A percentile compares a stretch with the other conserved stretches of the same genome.
phyloP scores from a whole-genome alignment of 2,329 filamentous ascomycete species.

The Sporothrix protearum region DNA sequence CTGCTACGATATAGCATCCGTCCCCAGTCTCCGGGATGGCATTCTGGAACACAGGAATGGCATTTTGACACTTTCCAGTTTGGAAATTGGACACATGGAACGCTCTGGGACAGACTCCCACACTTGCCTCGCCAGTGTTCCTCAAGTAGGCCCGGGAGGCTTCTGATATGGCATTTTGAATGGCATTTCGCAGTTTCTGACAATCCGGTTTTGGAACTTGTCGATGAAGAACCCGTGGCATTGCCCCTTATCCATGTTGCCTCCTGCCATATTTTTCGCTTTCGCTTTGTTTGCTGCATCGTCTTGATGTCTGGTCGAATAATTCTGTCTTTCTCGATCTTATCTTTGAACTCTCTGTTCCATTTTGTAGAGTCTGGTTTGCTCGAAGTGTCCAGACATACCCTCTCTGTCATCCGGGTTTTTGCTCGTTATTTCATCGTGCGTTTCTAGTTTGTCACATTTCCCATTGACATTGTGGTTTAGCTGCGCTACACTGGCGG shows the following conservation, averaged over 20 bases:
- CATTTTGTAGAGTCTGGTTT: background rate
- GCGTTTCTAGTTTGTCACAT: background rate
- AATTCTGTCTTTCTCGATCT: background rate
- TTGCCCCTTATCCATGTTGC: background rate
- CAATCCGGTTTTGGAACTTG: slow-evolving; percentile 12
- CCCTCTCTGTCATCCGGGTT: background rate
- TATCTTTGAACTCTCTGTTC: background rate
- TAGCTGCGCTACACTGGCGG: background rate
- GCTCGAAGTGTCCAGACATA: background rate
- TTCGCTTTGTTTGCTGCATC: background rate
- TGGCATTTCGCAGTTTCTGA: slow-evolving; percentile 1
- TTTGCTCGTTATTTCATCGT: background rate
- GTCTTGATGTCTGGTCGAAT: too few relatives aligned
- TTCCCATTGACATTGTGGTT: background rate
- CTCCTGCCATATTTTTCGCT: background rate
- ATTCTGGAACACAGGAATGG: slow-evolving; percentile 21
- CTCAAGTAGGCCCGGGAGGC: slow-evolving; percentile 3
- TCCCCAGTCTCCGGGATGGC: slow-evolving; percentile 16
- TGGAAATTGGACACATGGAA: background rate
- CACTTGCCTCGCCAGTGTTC: slow-evolving; percentile 8
- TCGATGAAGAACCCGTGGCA: background rate
- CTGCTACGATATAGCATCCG: background rate
- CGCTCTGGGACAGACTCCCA: background rate
- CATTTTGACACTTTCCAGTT: slow-evolving; percentile 20
- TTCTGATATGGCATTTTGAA: background rate